phyloP scores from a whole-genome alignment of 441 rosid genomes.

The Erodium trifolium region DNA sequence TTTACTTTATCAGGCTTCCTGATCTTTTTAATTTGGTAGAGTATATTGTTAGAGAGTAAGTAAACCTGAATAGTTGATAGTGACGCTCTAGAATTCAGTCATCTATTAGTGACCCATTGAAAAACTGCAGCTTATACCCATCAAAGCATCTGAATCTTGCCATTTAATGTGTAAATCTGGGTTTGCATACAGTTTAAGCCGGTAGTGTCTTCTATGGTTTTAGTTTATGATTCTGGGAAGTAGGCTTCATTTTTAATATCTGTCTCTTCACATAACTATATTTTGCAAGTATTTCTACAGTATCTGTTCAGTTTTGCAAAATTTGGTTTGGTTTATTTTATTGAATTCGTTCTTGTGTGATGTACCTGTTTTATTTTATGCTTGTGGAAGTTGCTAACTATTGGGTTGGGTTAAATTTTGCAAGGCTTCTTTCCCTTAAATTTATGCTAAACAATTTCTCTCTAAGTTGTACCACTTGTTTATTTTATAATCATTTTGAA shows the following conservation, averaged over 20 bases:
- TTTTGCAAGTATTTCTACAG: background rate
- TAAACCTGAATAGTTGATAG: background rate
- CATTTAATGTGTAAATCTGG: background rate
- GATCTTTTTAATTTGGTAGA: background rate
- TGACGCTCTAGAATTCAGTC: background rate
- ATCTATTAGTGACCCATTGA: background rate
- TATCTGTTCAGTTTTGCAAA: background rate
- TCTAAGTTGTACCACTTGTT: background rate
- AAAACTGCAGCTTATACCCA: background rate
- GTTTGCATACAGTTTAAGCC: background rate
- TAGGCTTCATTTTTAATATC: background rate
- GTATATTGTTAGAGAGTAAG: background rate
- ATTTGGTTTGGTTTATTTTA: constrained; percentile 1
- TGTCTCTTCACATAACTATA: background rate
- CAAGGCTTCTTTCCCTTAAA: background rate
- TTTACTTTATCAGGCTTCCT: background rate
- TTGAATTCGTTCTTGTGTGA: background rate
- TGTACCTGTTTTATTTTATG: background rate
- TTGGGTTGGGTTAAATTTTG: background rate
- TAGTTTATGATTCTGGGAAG: background rate
- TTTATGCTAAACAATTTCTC: background rate
- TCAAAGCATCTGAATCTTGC: background rate
- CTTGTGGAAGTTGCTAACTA: background rate
- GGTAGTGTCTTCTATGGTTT: background rate
- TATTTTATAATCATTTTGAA: background rate